Percentiles rank a stretch among this genome's conserved stretches.
These are phyloP conservation scores for Aspergillus sclerotiicarbonarius DNA, from an alignment of 495 filamentous ascomycete genomes.

Conservation along the genomic window DNA sequence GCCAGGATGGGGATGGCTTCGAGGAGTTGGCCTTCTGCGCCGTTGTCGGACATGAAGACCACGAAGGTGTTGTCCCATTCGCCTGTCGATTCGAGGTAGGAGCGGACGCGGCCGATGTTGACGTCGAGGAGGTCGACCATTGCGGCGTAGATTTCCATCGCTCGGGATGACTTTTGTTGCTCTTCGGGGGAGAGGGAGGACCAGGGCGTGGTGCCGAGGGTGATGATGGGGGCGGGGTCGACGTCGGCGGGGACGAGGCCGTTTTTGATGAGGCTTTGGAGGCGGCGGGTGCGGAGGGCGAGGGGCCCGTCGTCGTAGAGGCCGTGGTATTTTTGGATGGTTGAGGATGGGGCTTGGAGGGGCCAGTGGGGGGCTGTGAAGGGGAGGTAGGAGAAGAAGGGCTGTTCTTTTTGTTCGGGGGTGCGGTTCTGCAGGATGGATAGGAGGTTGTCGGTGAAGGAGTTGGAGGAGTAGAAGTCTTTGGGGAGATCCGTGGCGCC, in stretches of 20 bases:
- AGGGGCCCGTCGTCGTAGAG: conserved; percentile 43
- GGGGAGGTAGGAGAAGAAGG: conserved; percentile 45
- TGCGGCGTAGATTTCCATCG: conserved; percentile 55
- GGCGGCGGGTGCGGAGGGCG: conserved; percentile 29
- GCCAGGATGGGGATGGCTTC: conserved; percentile 14
- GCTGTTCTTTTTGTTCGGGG: conserved; percentile 31
- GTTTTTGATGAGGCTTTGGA: conserved; percentile 34
- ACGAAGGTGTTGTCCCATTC: conserved; percentile 57
- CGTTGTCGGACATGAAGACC: conserved; percentile 56
- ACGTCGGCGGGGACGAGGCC: conserved; percentile 34
- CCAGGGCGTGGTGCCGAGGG: conserved; percentile 3
- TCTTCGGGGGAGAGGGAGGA: conserved; percentile 18
- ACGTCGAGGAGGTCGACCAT: conserved; percentile 56
- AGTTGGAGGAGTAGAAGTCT: conserved; percentile 39
- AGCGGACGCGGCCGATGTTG: conserved; percentile 49
- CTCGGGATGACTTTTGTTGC: conserved; percentile 37
- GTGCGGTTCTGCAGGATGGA: conserved; percentile 40
- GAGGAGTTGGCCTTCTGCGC: conserved; percentile 50
- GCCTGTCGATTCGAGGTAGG: conserved; percentile 47
- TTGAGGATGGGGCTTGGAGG: conserved; percentile 35
- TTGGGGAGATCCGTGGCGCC: conserved; percentile 32
- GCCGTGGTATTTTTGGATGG: conserved; percentile 34
- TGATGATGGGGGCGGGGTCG: conserved; percentile 26
- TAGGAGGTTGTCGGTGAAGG: conserved; percentile 38
- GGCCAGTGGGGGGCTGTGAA: conserved; percentile 50